Percentiles rank a stretch among this genome's conserved stretches.
Conservation (phyloP, 306 rosid genomes). For the Dalbergia cochinchinensis region DNA sequence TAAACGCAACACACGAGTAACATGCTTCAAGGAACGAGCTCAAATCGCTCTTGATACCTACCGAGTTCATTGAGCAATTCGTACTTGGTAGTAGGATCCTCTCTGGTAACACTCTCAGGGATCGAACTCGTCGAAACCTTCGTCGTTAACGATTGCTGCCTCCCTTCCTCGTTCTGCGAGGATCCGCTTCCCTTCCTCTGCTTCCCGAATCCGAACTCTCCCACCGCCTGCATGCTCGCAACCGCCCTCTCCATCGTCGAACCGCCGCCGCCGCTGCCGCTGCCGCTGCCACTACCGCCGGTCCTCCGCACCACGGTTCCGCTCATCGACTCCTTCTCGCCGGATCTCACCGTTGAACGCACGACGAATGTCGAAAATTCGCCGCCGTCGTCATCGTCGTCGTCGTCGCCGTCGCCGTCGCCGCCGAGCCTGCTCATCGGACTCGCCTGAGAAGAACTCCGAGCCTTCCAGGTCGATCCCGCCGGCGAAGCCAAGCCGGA, state of each 20-base stretch:
- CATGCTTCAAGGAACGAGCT: slow-evolving; percentile 20
- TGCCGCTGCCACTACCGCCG: slow-evolving; percentile 37
- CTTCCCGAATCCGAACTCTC: slow-evolving; percentile 81
- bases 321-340: slow-evolving; percentile 68
- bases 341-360: slow-evolving; percentile 59
- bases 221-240: slow-evolving; percentile 91
- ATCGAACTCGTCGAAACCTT: slow-evolving; percentile 92
- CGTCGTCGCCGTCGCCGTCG: slow-evolving; percentile 45
- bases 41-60: slow-evolving; percentile 44
- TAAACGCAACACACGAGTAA: slow-evolving; percentile 1
- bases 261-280: slow-evolving; percentile 43
- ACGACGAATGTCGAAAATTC: slow-evolving; percentile 80
- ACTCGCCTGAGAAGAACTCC: slow-evolving; percentile 51
- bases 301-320: slow-evolving; percentile 75
- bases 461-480: slow-evolving; percentile 51
- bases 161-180: slow-evolving; percentile 67
- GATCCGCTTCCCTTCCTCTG: slow-evolving; percentile 74
- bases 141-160: slow-evolving; percentile 52
- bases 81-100: slow-evolving; percentile 89
- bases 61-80: slow-evolving; percentile 98
- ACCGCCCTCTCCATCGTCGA: slow-evolving; percentile 89
- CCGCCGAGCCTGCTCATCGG: slow-evolving; percentile 49
- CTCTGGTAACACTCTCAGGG: slow-evolving; percentile 88
- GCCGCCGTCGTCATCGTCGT: slow-evolving; percentile 54
- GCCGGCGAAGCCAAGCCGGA: slow-evolving; percentile 49